Evolutionary conservation across 2,329 filamentous ascomycete genomes (phyloP), one percentile per base, ranked within the genome.

Genomic region (Aspergillus sp.): DNA sequence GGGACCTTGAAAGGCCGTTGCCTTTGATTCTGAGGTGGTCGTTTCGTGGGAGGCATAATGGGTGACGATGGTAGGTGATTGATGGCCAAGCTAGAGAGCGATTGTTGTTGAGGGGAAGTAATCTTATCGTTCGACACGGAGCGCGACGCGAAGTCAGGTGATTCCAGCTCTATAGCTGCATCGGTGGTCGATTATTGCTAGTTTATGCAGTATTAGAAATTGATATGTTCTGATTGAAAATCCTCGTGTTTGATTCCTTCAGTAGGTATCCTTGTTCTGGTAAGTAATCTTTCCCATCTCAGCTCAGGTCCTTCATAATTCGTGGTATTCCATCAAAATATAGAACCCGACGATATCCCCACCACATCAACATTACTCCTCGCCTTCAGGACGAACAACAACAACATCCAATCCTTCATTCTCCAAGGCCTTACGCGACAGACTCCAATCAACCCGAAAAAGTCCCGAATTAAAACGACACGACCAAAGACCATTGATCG

Each of bases 401-500:
- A 68, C 71, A 54, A 78, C 66, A 10, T 67, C 65, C 42, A 80
- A 56, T 29, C 73, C 73, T 4, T 76, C 68, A 0, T 69, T 65
- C 55, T 79, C 72, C 42, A 87, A 55, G 1, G 82, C 70, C 5
- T 61, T 64, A 58, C 74, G 76, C 0, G 84, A 85, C 36, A 73
- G 68, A 57, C 75, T 70, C 85, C 85, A 88, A 12, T 78, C 73
- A 26, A 87, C 83, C 0, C 71, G 74, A 67, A 88, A 88, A 36
- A 82, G 70, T 0, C 83, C 85, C 26, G 83, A 81, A 66, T 87
- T 87, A 63, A 88, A 84, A 59, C 78, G 79, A 63, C 82, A 84
- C 57, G 83, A 81, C 59, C 78, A 78, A 0, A 85, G 62, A 16
- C 73, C 73, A 4, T 64, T 66, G 0, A 76, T 66, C 4, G 24